phyloP scores from a whole-genome alignment of 2,329 filamentous ascomycete genomes.

The Grosmannia penicillata region DNA sequence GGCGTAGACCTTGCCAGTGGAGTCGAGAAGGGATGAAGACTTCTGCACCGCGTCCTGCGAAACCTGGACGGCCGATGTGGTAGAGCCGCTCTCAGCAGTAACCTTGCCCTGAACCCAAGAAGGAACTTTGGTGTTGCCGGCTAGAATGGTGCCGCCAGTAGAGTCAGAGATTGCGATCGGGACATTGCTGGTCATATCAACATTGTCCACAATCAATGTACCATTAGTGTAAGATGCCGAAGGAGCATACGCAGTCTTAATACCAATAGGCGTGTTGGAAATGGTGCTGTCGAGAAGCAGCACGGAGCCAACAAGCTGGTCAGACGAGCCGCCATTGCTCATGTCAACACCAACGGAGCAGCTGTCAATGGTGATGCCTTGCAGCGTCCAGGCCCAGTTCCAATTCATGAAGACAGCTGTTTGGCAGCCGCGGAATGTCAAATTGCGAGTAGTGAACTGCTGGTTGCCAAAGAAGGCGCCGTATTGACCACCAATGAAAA shows the following conservation, averaged over 20 bases:
- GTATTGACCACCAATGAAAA: constrained; percentile 67
- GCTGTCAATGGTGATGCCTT: constrained; percentile 59
- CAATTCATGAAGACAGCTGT: constrained; percentile 83
- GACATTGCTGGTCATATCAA: constrained; percentile 60
- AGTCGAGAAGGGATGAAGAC: constrained; percentile 50
- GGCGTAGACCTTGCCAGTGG: constrained; percentile 57
- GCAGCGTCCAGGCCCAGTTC: constrained; percentile 81
- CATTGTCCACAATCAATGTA: constrained; percentile 75
- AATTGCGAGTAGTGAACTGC: constrained; percentile 73
- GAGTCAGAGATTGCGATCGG: constrained; percentile 49
- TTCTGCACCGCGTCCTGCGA: constrained; percentile 41
- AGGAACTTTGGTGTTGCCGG: constrained; percentile 51
- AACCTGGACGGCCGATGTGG: constrained; percentile 40
- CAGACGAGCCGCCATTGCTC: constrained; percentile 40
- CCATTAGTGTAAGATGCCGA: constrained; percentile 51
- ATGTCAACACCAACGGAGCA: constrained; percentile 69
- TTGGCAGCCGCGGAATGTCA: constrained; percentile 68
- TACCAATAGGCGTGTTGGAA: constrained; percentile 58
- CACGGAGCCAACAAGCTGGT: constrained; percentile 72
- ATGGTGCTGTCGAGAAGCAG: constrained; percentile 71
- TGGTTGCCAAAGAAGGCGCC: constrained; percentile 74
- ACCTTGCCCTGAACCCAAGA: constrained; percentile 70
- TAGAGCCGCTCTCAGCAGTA: constrained; percentile 26
- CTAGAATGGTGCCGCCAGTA: constrained; percentile 46
- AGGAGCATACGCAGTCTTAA: constrained; percentile 59